These are phyloP conservation scores for Wickerhamomyces ciferrii DNA, from an alignment of 805 yeast species.

Conservation along the genomic window DNA sequence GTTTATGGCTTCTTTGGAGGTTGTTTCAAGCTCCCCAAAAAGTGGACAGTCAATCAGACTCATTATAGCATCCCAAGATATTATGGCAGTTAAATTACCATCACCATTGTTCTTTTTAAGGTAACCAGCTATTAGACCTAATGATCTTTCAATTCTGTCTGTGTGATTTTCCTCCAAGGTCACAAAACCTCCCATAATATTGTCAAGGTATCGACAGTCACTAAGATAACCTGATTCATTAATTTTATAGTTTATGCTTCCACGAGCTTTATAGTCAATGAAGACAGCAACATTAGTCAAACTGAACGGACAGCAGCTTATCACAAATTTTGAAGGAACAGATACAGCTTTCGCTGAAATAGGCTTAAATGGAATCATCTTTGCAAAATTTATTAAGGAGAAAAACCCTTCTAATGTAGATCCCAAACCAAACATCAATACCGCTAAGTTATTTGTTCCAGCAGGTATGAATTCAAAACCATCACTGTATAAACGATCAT, in stretches of 20 bases:
- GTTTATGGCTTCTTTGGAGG: too few relatives aligned
- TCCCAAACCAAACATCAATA: conserved; percentile 14
- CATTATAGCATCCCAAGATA: conserved; percentile 20
- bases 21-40: too few relatives aligned
- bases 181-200: conserved; percentile 21
- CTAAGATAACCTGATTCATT: conserved; percentile 14
- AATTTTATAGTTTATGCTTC: conserved; percentile 12
- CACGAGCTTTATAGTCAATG: conserved; percentile 16
- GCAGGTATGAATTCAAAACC: conserved; percentile 17
- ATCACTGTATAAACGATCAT: conserved; percentile 5
- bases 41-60: conserved; percentile 1
- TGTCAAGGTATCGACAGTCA: conserved; percentile 21
- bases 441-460: conserved; percentile 4
- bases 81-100: conserved; percentile 19
- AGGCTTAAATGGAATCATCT: background rate
- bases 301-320: conserved; percentile 24
- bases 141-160: conserved; percentile 1
- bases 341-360: background rate
- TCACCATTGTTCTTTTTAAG: conserved; percentile 22
- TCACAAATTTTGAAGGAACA: conserved; percentile 13
- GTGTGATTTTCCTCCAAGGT: conserved; percentile 2
- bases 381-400: background rate
- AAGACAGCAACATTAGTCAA: conserved; percentile 23
- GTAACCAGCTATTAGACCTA: conserved; percentile 19
- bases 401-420: background rate